Evolutionary conservation across 1,284 basidiomycete species (phyloP).

Genomic region (Boletus semigastroideus): DNA sequence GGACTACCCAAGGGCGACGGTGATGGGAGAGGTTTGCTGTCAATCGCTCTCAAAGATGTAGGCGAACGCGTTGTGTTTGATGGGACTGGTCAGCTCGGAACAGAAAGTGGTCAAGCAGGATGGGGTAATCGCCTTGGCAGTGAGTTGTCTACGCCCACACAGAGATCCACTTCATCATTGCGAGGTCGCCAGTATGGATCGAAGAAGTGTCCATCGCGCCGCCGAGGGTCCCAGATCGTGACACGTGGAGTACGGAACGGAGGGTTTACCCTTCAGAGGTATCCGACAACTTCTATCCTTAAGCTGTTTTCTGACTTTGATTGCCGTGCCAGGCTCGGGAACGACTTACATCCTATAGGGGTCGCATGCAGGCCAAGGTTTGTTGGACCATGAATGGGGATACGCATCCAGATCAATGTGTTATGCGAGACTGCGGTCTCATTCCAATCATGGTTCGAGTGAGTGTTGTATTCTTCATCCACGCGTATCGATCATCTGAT

Average conservation of each 20-base stretch:
- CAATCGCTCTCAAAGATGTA: constrained; percentile 81
- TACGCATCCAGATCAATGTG: constrained; percentile 67
- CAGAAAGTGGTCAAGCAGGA: constrained; percentile 53
- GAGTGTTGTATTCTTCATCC: constrained; percentile 36
- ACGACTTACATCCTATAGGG: constrained; percentile 89
- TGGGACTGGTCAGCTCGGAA: constrained; percentile 55
- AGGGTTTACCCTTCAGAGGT: constrained; percentile 91
- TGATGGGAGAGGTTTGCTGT: constrained; percentile 79
- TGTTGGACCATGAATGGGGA: constrained; percentile 81
- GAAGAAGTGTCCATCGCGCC: constrained; percentile 82
- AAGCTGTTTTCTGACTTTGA: constrained; percentile 8
- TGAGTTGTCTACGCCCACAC: constrained; percentile 43
- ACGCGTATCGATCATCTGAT: not conserved
- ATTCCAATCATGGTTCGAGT: constrained; percentile 97
- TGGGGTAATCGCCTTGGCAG: constrained; percentile 83
- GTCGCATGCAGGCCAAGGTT: constrained; percentile 87
- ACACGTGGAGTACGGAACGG: constrained; percentile 72
- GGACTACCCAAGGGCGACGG: constrained; percentile 69
- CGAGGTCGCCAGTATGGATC: constrained; percentile 72
- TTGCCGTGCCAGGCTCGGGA: constrained; percentile 72
- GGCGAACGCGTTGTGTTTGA: constrained; percentile 93
- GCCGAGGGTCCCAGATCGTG: constrained; percentile 88
- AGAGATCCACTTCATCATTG: constrained; percentile 15
- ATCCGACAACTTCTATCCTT: constrained; percentile 15
- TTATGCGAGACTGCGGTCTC: constrained; percentile 87